phyloP scores from a whole-genome alignment of 768 basidiomycete genomes.

The Tricholoma matsutake region DNA sequence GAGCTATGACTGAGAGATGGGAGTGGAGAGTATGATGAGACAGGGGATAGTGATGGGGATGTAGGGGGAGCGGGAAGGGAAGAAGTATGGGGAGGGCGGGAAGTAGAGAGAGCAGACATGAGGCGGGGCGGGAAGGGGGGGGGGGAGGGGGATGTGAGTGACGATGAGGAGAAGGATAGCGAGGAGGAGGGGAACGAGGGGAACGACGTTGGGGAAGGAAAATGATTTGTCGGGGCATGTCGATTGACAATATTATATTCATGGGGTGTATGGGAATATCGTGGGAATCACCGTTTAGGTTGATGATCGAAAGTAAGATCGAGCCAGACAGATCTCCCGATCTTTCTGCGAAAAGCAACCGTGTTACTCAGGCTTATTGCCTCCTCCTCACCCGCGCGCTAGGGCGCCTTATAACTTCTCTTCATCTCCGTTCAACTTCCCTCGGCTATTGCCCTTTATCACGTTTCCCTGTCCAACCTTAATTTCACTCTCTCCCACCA shows the following conservation, averaged over 20 bases:
- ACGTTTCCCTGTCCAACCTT: no score
- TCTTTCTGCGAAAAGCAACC: not conserved
- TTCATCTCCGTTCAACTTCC: no score
- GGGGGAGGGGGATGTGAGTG: not conserved
- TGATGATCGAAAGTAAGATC: not conserved
- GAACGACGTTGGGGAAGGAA: no score
- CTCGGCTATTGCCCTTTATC: no score
- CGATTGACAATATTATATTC: constrained; percentile 15
- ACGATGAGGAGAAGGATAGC: not conserved
- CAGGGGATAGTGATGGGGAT: constrained; percentile 14
- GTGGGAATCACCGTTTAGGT: not conserved
- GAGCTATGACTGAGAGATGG: constrained; percentile 28
- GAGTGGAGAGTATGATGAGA: constrained; percentile 21
- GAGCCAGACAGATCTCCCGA: not conserved
- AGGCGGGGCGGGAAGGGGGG: not conserved
- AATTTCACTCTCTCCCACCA: not conserved
- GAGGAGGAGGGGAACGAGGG: not conserved
- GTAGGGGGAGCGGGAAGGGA: constrained; percentile 3
- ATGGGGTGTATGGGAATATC: constrained; percentile 10
- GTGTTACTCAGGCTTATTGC: no score
- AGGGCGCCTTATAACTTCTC: no score
- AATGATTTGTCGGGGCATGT: no score
- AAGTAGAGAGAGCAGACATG: not conserved
- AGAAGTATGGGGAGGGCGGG: not conserved
- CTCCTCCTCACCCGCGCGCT: no score